A percentile compares a stretch with the other conserved stretches of the same genome.
phyloP scores from a whole-genome alignment of 2,329 filamentous ascomycete species.

The Trichoderma semiorbis region DNA sequence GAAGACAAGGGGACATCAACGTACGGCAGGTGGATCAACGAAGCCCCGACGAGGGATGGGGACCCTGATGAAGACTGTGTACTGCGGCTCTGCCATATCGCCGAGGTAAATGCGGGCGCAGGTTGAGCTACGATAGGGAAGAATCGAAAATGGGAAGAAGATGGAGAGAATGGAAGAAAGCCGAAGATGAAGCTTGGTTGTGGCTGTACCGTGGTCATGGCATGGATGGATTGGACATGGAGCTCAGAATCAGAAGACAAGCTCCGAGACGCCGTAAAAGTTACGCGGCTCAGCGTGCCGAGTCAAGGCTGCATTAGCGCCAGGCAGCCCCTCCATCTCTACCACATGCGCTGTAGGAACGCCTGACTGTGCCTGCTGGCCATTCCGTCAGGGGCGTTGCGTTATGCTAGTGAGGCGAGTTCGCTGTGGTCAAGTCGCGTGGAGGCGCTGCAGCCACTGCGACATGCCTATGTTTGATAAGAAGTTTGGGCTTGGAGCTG shows the following conservation, averaged over 20 bases:
- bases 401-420: not conserved
- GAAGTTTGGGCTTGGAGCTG: not conserved
- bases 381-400: not conserved
- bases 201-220: not conserved
- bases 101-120: not conserved
- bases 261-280: not conserved
- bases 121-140: not conserved
- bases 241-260: not conserved
- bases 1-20: conserved; percentile 23
- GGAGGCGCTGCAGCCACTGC: not conserved
- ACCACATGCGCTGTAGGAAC: not conserved
- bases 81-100: conserved; percentile 50
- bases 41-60: conserved; percentile 86
- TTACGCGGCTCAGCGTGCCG: conserved; percentile 4
- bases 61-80: conserved; percentile 82
- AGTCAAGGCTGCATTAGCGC: conserved; percentile 8
- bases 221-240: not conserved
- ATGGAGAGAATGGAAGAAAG: not conserved
- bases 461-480: not conserved
- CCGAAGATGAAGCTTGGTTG: not conserved
- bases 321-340: not conserved
- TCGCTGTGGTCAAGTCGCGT: not conserved
- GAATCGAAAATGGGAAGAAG: not conserved
- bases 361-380: not conserved
- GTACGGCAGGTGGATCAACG: conserved; percentile 81